These are phyloP conservation scores for Blastocystis sp. DNA, from an alignment of 352 stramenopile species.

Conservation along the genomic window DNA sequence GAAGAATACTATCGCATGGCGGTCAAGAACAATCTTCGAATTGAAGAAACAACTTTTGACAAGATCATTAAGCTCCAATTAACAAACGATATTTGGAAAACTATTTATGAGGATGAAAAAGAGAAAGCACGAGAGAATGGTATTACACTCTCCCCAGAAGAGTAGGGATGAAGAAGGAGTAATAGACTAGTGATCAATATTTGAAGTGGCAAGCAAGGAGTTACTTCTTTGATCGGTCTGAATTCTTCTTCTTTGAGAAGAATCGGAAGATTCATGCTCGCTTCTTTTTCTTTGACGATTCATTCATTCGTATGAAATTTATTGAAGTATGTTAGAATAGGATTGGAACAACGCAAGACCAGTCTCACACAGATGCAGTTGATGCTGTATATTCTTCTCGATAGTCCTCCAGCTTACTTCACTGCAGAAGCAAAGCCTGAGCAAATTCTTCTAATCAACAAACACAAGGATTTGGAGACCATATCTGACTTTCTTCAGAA, in stretches of 20 bases:
- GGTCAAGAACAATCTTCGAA: background rate
- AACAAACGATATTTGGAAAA: background rate
- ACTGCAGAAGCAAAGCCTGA: background rate
- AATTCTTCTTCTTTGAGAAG: slow-evolving; percentile 7
- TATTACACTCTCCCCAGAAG: background rate
- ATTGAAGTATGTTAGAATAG: background rate
- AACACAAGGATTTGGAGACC: background rate
- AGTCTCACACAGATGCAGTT: background rate
- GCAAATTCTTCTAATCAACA: background rate
- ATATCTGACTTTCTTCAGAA: background rate
- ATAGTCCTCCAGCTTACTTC: slow-evolving; percentile 19
- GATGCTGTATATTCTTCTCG: slow-evolving; percentile 37
- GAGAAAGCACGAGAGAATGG: slow-evolving; percentile 5
- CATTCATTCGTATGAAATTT: slow-evolving; percentile 8
- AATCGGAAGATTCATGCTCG: background rate
- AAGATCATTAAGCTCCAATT: slow-evolving; percentile 7
- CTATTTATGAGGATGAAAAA: slow-evolving; percentile 16
- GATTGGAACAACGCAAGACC: slow-evolving; percentile 28
- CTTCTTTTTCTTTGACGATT: slow-evolving; percentile 45
- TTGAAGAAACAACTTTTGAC: slow-evolving; percentile 15
- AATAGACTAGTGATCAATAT: background rate
- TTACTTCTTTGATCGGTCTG: background rate
- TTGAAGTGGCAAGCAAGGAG: slow-evolving; percentile 13
- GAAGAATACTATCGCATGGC: background rate
- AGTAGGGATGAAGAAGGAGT: background rate